A percentile compares a stretch with the other conserved stretches of the same genome.
Evolutionary conservation across 1,284 basidiomycete genomes (phyloP).

Genomic region (Marasmius fiardii): DNA sequence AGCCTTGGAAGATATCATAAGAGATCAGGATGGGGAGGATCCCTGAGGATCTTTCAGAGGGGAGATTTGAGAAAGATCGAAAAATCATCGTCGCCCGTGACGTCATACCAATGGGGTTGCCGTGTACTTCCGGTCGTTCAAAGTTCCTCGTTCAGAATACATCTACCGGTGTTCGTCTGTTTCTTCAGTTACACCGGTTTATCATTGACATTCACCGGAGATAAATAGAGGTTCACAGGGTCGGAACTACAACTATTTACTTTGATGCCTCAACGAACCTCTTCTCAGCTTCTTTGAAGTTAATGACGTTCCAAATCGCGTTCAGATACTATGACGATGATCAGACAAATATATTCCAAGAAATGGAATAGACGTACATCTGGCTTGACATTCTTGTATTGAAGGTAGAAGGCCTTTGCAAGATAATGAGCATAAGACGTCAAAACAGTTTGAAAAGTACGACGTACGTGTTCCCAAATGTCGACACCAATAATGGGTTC

Average conservation of each 20-base stretch:
- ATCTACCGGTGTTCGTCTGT: too few species aligned
- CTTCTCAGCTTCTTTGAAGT: slow-evolving; percentile 86
- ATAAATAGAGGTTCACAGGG: neutral
- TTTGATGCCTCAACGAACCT: slow-evolving; percentile 54
- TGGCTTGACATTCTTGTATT: slow-evolving; percentile 91
- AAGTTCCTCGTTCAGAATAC: too few species aligned
- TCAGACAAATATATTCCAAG: slow-evolving; percentile 3
- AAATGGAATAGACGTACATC: slow-evolving; percentile 57
- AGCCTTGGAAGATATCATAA: too few species aligned
- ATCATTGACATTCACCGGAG: too few species aligned
- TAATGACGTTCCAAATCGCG: slow-evolving; percentile 91
- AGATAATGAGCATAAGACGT: slow-evolving; percentile 1
- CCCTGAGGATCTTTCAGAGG: too few species aligned
- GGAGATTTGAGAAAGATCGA: too few species aligned
- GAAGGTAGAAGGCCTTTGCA: slow-evolving; percentile 78
- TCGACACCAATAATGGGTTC: slow-evolving; percentile 94
- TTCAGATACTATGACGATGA: slow-evolving; percentile 66
- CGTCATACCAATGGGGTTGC: too few species aligned
- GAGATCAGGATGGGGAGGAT: too few species aligned
- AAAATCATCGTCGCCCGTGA: too few species aligned
- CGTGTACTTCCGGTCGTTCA: too few species aligned
- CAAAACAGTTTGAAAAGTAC: slow-evolving; percentile 6
- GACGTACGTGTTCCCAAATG: slow-evolving; percentile 89
- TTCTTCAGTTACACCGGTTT: too few species aligned
- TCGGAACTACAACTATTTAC: slow-evolving; percentile 28